Percentiles rank a stretch among this genome's conserved stretches.
These are phyloP conservation scores for Cladosporium sphaerospermum DNA, from an alignment of 2,329 filamentous ascomycete species.

Conservation along the genomic window DNA sequence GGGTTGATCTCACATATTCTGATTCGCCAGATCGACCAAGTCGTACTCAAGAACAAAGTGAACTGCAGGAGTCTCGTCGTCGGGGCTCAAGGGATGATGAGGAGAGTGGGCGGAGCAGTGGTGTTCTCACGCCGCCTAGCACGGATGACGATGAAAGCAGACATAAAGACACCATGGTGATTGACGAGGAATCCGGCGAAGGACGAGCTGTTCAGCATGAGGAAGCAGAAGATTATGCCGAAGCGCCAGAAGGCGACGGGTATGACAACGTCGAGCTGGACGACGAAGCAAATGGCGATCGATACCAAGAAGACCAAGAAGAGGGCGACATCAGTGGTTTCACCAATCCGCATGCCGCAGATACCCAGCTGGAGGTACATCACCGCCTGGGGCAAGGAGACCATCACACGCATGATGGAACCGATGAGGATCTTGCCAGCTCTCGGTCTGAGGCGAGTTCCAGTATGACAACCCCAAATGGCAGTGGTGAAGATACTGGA, in stretches of 20 bases:
- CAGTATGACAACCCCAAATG: background rate
- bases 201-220: background rate
- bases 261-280: slow-evolving; percentile 13
- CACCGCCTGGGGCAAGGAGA: background rate
- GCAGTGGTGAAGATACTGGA: slow-evolving; percentile 21
- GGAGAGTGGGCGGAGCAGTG: slow-evolving; percentile 8
- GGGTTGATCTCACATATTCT: slow-evolving; percentile 32
- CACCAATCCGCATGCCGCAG: slow-evolving; percentile 8
- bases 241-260: slow-evolving; percentile 14
- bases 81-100: background rate
- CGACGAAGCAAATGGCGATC: slow-evolving; percentile 14
- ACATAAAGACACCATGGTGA: slow-evolving; percentile 6
- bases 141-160: slow-evolving; percentile 22
- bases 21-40: slow-evolving; percentile 29
- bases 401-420: background rate
- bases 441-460: background rate
- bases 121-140: slow-evolving; percentile 30
- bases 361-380: slow-evolving; percentile 10
- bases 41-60: background rate
- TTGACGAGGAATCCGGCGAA: background rate
- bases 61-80: background rate
- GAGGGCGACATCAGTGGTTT: slow-evolving; percentile 9
- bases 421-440: background rate
- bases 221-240: slow-evolving; percentile 13
- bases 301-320: slow-evolving; percentile 14